Evolutionary conservation across 306 rosid species (phyloP).

Genomic region (Castanospermum australe): DNA sequence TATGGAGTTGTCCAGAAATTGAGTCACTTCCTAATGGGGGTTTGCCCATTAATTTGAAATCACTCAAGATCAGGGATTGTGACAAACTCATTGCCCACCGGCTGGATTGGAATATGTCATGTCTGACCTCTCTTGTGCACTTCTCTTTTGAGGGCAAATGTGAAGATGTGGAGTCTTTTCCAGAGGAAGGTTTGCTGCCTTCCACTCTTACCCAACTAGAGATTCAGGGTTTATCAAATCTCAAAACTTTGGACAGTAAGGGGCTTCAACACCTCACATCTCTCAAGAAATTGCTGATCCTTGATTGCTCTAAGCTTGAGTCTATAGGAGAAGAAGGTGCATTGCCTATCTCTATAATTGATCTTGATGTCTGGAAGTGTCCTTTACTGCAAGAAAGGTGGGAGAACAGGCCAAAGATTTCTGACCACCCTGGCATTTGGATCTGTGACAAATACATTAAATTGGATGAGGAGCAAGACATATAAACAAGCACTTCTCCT

Average conservation of each 20-base stretch:
- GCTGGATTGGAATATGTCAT: not conserved
- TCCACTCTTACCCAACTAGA: not conserved
- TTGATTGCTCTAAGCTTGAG: conserved; percentile 22
- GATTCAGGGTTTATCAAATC: conserved; percentile 10
- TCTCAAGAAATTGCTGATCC: conserved; percentile 17
- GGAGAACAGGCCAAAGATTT: not conserved
- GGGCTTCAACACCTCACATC: conserved; percentile 13
- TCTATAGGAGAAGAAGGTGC: conserved; percentile 22
- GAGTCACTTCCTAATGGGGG: conserved; percentile 13
- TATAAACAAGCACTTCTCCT: not conserved
- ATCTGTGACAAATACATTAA: not conserved
- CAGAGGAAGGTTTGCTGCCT: conserved; percentile 15
- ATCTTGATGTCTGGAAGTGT: conserved; percentile 23
- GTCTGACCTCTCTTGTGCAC: conserved; percentile 10
- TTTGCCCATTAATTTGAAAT: not conserved
- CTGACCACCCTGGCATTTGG: conserved; percentile 12
- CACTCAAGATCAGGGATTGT: conserved; percentile 10
- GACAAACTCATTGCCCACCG: not conserved
- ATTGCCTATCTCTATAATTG: conserved; percentile 7
- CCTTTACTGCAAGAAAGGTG: conserved; percentile 14
- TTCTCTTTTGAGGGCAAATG: conserved; percentile 12
- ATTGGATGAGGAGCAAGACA: not conserved
- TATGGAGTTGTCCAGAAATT: conserved; percentile 18
- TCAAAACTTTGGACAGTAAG: not conserved
- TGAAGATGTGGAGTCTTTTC: conserved; percentile 23